Evolutionary conservation across 2,329 filamentous ascomycete species (phyloP), one percentile per base, ranked within the genome.

Genomic region (Hirsutella thompsonii): DNA sequence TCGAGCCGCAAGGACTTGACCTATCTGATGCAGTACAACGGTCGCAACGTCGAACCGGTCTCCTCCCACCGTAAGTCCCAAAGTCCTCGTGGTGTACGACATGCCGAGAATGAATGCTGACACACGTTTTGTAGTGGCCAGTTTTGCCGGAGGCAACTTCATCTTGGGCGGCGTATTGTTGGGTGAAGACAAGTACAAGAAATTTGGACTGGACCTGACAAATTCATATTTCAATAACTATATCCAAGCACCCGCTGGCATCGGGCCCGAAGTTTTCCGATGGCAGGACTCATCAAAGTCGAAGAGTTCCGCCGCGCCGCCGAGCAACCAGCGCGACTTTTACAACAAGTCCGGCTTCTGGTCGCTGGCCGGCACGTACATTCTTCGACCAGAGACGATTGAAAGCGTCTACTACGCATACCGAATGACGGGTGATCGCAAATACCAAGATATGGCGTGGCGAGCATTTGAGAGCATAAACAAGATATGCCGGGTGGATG

Each of bases 331-430:
- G 52, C 46, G 60, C 0, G 66, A 55, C 0, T 85, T 93, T 47
- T 92, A 81, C 60, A 53, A 72, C 2, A 55, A 61, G 47, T 67
- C 76, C 1, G 87, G 87, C 4, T 93, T 85, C 66, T 93, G 79
- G 62, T 79, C 87, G 54, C 69, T 61, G 0, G 63, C 66, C 34
- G 53, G 63, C 0, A 53, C 59, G 6, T 94, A 93, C 57, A 64
- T 81, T 8, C 71, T 93, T 23, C 74, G 87, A 0, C 82, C 86
- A 1, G 87, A 93, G 61, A 84, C 88, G 3, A 71, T 93, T 28
- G 87, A 94, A 64, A 83, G 77, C 49, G 81, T 81, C 58, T 94
- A 93, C 69, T 92, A 94, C 59, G 84, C 87, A 2, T 93, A 84
- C 66, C 78, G 86, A 39, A 74, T 81, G 1, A 94, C 87, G 0